These are phyloP conservation scores for Hypericum androsaemum DNA, from an alignment of 345 rosid species.

Conservation along the genomic window DNA sequence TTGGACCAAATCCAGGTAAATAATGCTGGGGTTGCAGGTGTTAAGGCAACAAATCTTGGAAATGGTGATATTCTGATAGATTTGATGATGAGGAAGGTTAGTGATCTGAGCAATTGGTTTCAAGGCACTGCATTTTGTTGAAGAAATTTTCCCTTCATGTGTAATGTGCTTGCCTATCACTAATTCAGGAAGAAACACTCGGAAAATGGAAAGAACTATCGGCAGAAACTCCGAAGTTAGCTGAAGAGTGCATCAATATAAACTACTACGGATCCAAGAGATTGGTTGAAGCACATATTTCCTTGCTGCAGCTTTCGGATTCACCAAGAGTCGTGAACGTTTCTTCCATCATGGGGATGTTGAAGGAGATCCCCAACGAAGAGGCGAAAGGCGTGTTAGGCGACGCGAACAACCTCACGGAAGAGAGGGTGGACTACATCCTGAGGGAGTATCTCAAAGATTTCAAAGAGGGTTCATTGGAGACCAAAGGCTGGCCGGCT, in stretches of 20 bases:
- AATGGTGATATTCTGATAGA: not conserved
- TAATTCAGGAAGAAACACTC: too few species aligned
- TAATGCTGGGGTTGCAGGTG: not conserved
- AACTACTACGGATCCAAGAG: constrained; percentile 19
- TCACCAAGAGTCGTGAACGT: constrained; percentile 16
- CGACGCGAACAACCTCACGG: constrained; percentile 22
- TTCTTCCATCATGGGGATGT: constrained; percentile 12
- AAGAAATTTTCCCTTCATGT: too few species aligned
- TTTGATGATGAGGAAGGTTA: not conserved
- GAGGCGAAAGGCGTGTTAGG: constrained; percentile 12
- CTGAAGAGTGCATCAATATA: constrained; percentile 15
- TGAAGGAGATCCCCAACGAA: constrained; percentile 20
- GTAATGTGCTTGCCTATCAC: too few species aligned
- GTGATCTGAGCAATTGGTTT: not conserved
- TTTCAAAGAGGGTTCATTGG: constrained; percentile 15
- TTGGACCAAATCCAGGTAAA: not conserved
- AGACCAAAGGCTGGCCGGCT: constrained; percentile 21
- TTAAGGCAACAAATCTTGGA: too few species aligned
- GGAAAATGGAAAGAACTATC: too few species aligned
- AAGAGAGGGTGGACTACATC: constrained; percentile 21
- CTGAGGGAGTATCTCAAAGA: constrained; percentile 20
- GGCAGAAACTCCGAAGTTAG: constrained; percentile 10
- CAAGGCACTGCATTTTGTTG: too few species aligned
- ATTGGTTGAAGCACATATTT: constrained; percentile 13
- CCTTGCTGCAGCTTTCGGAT: constrained; percentile 12